Evolutionary conservation across 768 basidiomycete species (phyloP), one percentile per base, ranked within the genome.

Genomic region (Aureoboletus auriporus): DNA sequence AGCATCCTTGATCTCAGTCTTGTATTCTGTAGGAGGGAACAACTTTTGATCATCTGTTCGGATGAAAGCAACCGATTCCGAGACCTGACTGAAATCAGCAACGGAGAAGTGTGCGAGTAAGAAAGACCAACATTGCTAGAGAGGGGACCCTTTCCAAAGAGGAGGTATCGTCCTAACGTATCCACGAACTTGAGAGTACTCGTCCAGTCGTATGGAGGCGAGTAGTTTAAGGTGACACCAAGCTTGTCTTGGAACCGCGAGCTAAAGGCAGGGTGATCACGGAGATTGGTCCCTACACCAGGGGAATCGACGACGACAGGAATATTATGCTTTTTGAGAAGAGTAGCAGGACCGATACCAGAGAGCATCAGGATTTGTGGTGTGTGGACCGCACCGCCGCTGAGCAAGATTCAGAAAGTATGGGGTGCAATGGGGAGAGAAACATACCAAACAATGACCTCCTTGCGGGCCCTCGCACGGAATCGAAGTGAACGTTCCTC

Each of bases 351-450:
- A 3, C 90, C 91, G 40, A 93, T 69, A 10, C 91, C 91, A 14
- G 86, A 88, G 14, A 88, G 72, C 74, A 86, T 75, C 12, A 88
- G 72, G 43, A 87, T 76, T 70, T 86, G 67, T 4, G 84, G 84
- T 6, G 82, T 76, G 54, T 86, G 82, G 7, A 86, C 62, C 3
- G 83, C 75, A 0, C 83, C 83, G 29, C 76, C 82, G 11, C 83
- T 85, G 29, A 34, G 40, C 10, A 30, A 16, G 0, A 16, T 37
- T 55, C 36, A 45, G 16, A 11, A 8, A 38, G 20, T 23, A 23
- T 16, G 2, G 12, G 4, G 20, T 29, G 14, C 8, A 7, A 10
- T 27, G 2, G 11, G 10, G 12, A 0, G 9, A 43, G 36, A 5
- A 39, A 47, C 79, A 53, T 61, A 84, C 84, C 78, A 75, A 10